Conservation (phyloP, 768 basidiomycete genomes). For the Lanmaoa pseudosensibilis region DNA sequence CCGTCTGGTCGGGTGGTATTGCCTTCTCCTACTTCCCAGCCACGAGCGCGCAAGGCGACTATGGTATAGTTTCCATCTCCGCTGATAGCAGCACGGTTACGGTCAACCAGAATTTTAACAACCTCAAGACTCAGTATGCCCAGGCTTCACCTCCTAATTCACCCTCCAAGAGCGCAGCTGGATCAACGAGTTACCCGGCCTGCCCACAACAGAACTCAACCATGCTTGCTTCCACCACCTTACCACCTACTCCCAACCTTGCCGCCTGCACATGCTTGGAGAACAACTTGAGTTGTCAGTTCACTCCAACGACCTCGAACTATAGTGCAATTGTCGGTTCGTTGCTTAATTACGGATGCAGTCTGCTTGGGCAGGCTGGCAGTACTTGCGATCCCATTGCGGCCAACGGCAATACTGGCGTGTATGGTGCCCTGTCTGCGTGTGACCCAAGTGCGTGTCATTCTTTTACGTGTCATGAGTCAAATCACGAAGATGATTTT, state of each 20-base stretch:
- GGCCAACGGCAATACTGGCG: conserved; percentile 69
- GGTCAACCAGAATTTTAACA: conserved; percentile 64
- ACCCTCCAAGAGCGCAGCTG: conserved; percentile 58
- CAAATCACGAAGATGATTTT: conserved; percentile 6
- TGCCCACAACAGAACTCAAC: conserved; percentile 66
- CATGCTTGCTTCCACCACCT: conserved; percentile 61
- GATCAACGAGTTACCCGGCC: conserved; percentile 45
- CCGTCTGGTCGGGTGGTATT: conserved; percentile 85
- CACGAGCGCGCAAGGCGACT: conserved; percentile 65
- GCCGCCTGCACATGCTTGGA: conserved; percentile 77
- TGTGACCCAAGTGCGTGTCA: conserved; percentile 73
- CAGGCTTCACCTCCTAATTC: conserved; percentile 58
- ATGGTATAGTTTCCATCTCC: conserved; percentile 83
- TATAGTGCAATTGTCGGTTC: conserved; percentile 58
- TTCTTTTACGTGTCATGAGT: background rate
- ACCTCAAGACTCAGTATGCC: conserved; percentile 61
- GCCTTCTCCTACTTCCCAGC: conserved; percentile 93
- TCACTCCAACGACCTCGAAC: conserved; percentile 63
- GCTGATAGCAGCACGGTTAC: conserved; percentile 65
- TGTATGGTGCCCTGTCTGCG: conserved; percentile 71
- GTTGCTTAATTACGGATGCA: conserved; percentile 67
- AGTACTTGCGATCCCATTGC: conserved; percentile 68
- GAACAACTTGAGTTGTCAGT: conserved; percentile 67
- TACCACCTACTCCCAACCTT: conserved; percentile 85
- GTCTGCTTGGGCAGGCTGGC: conserved; percentile 57